Evolutionary conservation across 495 filamentous ascomycete species (phyloP).

Genomic region (Oidiodendron maius): DNA sequence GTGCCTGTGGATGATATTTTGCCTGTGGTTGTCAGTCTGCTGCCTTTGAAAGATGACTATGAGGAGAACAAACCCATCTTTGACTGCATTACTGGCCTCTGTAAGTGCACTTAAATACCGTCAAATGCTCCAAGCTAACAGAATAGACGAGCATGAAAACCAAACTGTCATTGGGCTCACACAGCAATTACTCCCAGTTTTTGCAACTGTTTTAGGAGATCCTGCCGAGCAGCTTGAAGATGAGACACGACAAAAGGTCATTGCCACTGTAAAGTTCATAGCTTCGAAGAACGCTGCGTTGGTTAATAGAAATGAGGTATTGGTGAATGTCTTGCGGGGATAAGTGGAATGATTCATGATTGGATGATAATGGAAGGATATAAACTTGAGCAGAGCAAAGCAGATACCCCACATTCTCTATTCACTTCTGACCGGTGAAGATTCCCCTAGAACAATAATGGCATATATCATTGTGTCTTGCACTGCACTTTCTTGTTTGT

Average conservation of each 20-base stretch:
- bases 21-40: conserved; percentile 66
- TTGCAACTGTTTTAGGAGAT: conserved; percentile 71
- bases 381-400: background rate
- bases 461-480: background rate
- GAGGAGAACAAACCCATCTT: conserved; percentile 95
- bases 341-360: conserved; percentile 11
- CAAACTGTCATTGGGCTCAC: conserved; percentile 71
- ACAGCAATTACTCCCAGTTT: conserved; percentile 67
- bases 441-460: too few relatives aligned
- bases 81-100: conserved; percentile 79
- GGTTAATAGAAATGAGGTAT: conserved; percentile 15
- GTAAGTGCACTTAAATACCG: conserved; percentile 41
- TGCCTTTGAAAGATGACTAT: conserved; percentile 90
- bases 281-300: conserved; percentile 37
- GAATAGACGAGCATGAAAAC: conserved; percentile 63
- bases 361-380: conserved; percentile 9
- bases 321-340: conserved; percentile 11
- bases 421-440: too few relatives aligned
- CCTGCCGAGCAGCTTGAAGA: conserved; percentile 81
- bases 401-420: background rate
- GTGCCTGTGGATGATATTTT: conserved; percentile 78
- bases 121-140: background rate
- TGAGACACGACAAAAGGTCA: conserved; percentile 65
- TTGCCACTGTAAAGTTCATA: conserved; percentile 67
- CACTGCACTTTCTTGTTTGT: background rate